Evolutionary conservation across 257 asterid genomes (phyloP).

Genomic region (Gentiana straminea): DNA sequence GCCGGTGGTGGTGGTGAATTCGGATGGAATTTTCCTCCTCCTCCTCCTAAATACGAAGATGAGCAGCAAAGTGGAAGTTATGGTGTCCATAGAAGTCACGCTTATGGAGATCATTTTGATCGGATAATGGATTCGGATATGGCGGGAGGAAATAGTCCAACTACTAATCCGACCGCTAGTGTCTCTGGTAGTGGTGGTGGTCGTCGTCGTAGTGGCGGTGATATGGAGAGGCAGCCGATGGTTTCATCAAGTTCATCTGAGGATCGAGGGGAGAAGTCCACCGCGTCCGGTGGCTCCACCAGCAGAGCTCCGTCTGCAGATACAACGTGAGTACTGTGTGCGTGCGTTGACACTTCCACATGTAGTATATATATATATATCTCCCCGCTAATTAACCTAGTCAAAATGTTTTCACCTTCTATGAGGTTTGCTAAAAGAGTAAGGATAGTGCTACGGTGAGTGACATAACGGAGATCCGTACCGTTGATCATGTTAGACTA

Average conservation of each 20-base stretch:
- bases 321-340: constrained; percentile 53
- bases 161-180: background rate
- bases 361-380: no score
- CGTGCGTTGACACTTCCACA: background rate
- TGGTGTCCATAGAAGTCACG: constrained; percentile 2
- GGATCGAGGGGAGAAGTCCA: constrained; percentile 55
- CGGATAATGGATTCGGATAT: constrained; percentile 28
- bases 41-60: constrained; percentile 5
- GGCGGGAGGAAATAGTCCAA: constrained; percentile 12
- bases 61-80: constrained; percentile 15
- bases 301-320: constrained; percentile 33
- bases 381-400: no score
- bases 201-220: constrained; percentile 14
- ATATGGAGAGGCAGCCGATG: constrained; percentile 21
- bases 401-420: no score
- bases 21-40: constrained; percentile 52
- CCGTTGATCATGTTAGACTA: no score
- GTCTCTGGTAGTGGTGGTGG: background rate
- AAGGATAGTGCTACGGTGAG: no score
- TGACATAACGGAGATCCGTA: no score
- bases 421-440: no score
- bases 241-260: constrained; percentile 71
- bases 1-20: constrained; percentile 29
- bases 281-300: constrained; percentile 35
- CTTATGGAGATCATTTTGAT: constrained; percentile 15